Evolutionary conservation across 2,329 filamentous ascomycete genomes (phyloP).

Genomic region (Metarhizium rileyi): DNA sequence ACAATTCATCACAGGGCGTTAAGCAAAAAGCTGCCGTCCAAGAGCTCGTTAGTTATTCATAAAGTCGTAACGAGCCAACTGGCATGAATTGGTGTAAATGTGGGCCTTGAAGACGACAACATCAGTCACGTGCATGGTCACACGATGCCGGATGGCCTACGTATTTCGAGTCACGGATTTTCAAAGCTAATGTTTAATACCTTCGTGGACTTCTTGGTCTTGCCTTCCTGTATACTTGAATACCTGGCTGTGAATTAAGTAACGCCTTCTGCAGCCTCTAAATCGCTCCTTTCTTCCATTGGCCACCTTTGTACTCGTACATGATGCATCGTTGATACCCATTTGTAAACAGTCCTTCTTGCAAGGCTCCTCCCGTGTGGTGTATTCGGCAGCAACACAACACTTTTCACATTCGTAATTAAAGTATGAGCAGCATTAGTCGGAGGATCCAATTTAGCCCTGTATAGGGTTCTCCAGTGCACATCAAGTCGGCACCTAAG

Average conservation of each 20-base stretch:
- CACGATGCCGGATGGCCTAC: not conserved
- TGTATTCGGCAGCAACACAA: not conserved
- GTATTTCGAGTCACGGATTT: not conserved
- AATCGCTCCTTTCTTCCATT: not conserved
- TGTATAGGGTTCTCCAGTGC: no score
- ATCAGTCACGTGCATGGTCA: constrained; percentile 25
- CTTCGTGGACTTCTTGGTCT: not conserved
- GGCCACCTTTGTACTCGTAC: not conserved
- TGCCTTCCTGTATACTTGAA: not conserved
- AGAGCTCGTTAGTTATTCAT: not conserved
- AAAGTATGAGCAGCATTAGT: no score
- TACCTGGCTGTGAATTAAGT: not conserved
- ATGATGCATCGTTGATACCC: not conserved
- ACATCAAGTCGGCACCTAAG: not conserved
- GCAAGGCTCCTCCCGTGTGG: not conserved
- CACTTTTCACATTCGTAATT: no score
- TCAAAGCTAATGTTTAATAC: not conserved
- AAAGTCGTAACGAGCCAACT: not conserved
- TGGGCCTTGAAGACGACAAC: constrained; percentile 20
- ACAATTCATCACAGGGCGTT: not conserved
- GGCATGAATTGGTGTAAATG: not conserved
- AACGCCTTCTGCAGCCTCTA: not conserved
- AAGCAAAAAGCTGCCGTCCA: not conserved
- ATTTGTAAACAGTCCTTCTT: not conserved
- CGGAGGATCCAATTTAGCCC: no score